A percentile compares a stretch with the other conserved stretches of the same genome.
Conservation (phyloP, 257 asterid genomes). For the Solanum tacnaense region DNA sequence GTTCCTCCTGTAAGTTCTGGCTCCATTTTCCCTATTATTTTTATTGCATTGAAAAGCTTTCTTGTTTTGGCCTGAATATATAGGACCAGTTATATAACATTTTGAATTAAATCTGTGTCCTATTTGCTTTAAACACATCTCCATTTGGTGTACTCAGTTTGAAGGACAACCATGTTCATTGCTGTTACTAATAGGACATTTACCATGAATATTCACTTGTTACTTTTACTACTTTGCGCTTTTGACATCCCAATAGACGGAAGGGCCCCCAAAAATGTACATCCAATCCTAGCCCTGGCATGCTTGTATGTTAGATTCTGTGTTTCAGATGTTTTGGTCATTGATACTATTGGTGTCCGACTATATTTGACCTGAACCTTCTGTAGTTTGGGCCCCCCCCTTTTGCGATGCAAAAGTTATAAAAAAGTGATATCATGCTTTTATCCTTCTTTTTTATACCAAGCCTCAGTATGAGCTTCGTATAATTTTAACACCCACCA, state of each 20-base stretch:
- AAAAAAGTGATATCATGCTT: not conserved
- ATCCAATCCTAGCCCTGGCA: not conserved
- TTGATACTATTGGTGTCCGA: not conserved
- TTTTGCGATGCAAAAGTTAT: not conserved
- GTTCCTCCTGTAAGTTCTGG: slow-evolving; percentile 71
- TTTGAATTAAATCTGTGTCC: not conserved
- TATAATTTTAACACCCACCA: not conserved
- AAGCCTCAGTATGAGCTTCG: not conserved
- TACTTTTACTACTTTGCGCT: not conserved
- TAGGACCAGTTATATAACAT: not conserved
- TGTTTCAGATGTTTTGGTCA: not conserved
- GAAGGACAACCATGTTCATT: not conserved
- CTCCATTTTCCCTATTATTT: not conserved
- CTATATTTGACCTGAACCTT: not conserved
- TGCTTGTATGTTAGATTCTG: not conserved
- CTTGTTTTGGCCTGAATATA: not conserved
- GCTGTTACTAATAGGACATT: not conserved
- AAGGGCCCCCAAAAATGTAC: not conserved
- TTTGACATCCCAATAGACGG: not conserved
- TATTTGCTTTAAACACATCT: not conserved
- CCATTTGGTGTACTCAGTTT: not conserved
- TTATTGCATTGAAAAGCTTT: not conserved
- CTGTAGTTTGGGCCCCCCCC: not conserved
- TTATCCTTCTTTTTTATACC: not conserved
- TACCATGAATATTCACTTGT: not conserved